Conservation (phyloP, 2,329 filamentous ascomycete species). For the Juglanconis oblonga region DNA sequence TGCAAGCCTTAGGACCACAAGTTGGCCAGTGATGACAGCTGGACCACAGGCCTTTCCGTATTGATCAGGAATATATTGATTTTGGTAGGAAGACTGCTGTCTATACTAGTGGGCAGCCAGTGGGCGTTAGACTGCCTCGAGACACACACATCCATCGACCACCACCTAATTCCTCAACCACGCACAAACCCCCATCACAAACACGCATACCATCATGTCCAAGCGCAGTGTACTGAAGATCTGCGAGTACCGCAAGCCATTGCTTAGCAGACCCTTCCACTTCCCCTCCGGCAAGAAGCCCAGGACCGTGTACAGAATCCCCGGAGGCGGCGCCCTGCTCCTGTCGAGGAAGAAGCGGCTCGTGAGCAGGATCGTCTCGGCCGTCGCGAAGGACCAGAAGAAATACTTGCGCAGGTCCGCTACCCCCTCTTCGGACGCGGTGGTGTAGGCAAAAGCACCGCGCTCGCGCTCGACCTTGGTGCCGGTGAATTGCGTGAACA, state of each 20-base stretch:
- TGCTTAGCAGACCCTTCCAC: conserved; percentile 38
- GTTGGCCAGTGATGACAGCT: no score
- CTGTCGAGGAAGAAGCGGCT: conserved; percentile 69
- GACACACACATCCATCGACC: no score
- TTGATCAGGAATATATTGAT: no score
- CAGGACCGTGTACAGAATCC: conserved; percentile 61
- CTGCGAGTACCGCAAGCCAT: conserved; percentile 63
- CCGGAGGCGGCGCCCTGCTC: conserved; percentile 52
- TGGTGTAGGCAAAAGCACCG: conserved; percentile 32
- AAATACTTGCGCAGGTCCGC: conserved; percentile 47
- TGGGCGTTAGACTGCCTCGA: no score
- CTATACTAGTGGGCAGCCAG: no score
- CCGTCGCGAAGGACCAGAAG: conserved; percentile 79
- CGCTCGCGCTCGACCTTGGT: conserved; percentile 57
- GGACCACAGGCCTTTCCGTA: no score
- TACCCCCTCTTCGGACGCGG: conserved; percentile 18
- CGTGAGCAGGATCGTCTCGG: conserved; percentile 69
- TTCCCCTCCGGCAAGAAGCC: conserved; percentile 67
- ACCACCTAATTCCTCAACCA: conserved; percentile 36
- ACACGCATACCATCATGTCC: conserved; percentile 74
- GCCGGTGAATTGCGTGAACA: conserved; percentile 67
- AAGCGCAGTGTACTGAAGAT: conserved; percentile 70
- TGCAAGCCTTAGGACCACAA: no score
- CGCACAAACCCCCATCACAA: conserved; percentile 63
- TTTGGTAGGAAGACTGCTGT: no score